These are phyloP conservation scores for Arachis monticola DNA, from an alignment of 331 rosid genomes.

Conservation along the genomic window DNA sequence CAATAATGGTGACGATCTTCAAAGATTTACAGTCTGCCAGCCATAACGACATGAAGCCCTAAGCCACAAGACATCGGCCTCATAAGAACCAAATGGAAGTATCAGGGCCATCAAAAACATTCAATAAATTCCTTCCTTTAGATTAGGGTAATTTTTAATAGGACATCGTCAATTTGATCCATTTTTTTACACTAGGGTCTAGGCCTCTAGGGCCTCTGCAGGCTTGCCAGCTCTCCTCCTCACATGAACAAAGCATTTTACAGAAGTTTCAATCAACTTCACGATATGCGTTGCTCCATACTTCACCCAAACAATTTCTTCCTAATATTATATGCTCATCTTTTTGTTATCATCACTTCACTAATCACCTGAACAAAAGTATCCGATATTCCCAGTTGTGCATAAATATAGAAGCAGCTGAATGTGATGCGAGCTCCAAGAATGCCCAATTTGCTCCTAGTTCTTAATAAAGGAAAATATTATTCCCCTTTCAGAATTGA, in stretches of 20 bases:
- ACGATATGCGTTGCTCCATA: background rate
- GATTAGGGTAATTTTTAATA: background rate
- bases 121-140: constrained; percentile 10
- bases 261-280: constrained; percentile 3
- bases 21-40: background rate
- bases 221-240: background rate
- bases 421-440: background rate
- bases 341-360: constrained; percentile 4
- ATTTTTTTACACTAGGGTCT: background rate
- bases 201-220: background rate
- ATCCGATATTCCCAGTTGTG: background rate
- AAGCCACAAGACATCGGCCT: background rate
- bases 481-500: background rate
- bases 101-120: background rate
- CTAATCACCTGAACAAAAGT: background rate
- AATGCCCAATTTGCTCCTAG: background rate
- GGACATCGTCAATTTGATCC: constrained; percentile 2
- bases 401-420: constrained; percentile 1
- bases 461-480: constrained; percentile 1
- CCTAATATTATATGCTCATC: background rate
- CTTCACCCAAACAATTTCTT: background rate
- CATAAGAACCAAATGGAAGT: background rate
- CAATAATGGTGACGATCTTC: background rate
- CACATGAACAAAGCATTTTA: constrained; percentile 3
- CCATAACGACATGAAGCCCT: background rate